Conservation (phyloP, 2,329 filamentous ascomycete genomes). For the Fusarium subglutinans region DNA sequence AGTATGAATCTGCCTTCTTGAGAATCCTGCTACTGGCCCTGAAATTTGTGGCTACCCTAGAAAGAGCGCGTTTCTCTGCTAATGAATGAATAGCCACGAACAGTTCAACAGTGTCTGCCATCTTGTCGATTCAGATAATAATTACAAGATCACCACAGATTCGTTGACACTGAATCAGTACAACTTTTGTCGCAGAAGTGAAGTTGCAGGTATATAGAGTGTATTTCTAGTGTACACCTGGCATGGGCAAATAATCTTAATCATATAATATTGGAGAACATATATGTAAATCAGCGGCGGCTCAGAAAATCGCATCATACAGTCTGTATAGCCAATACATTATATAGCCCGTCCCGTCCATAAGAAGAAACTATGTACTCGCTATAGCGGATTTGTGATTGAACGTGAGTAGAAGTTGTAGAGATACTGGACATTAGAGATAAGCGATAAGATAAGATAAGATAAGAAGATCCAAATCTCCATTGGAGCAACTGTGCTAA, state of each 20-base stretch:
- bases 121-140: rapidly evolving
- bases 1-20: neutral
- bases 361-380: neutral
- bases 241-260: rapidly evolving
- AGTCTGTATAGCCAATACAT: rapidly evolving
- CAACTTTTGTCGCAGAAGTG: rapidly evolving
- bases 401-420: rapidly evolving
- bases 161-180: rapidly evolving
- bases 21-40: rapidly evolving
- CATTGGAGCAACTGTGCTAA: neutral
- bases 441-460: neutral
- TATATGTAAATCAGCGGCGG: rapidly evolving
- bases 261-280: rapidly evolving
- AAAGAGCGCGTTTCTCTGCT: neutral
- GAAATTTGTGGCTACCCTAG: neutral
- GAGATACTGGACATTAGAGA: rapidly evolving
- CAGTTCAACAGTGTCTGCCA: neutral
- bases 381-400: neutral
- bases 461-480: rapidly evolving
- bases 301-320: rapidly evolving
- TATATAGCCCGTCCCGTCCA: rapidly evolving
- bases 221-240: rapidly evolving
- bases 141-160: neutral
- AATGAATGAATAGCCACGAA: neutral
- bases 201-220: rapidly evolving